These are phyloP conservation scores for Boletus rex-veris DNA, from an alignment of 768 basidiomycete species.

Conservation along the genomic window DNA sequence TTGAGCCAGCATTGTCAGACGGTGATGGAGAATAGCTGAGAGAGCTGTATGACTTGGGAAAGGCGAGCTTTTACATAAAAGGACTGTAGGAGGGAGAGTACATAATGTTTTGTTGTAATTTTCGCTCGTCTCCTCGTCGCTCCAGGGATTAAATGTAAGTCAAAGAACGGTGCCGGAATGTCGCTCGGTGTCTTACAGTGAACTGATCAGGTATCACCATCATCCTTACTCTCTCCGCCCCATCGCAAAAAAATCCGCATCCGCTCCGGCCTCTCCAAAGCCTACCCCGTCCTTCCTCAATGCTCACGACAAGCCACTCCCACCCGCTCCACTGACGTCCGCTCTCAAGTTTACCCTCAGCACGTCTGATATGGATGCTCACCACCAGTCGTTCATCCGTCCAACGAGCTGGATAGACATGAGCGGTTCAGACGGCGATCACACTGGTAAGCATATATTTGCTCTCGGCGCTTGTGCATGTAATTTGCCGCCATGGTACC, in stretches of 20 bases:
- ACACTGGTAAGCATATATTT: slow-evolving; percentile 20
- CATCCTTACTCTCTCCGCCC: slow-evolving; percentile 23
- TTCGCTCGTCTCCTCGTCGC: slow-evolving; percentile 2
- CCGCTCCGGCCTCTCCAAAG: slow-evolving; percentile 26
- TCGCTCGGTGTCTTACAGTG: not conserved
- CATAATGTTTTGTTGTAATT: slow-evolving; percentile 14
- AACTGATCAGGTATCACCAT: slow-evolving; percentile 19
- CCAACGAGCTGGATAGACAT: slow-evolving; percentile 27
- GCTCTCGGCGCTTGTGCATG: slow-evolving; percentile 1
- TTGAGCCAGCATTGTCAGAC: not conserved
- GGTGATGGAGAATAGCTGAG: not conserved
- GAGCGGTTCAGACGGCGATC: slow-evolving; percentile 2
- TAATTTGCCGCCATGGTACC: slow-evolving; percentile 8
- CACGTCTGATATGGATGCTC: slow-evolving; percentile 26
- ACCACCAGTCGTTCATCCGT: slow-evolving; percentile 17
- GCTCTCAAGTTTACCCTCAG: slow-evolving; percentile 19
- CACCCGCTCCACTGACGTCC: slow-evolving; percentile 36
- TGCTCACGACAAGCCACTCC: slow-evolving; percentile 39
- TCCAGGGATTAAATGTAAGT: slow-evolving; percentile 24
- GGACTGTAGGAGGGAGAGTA: slow-evolving; percentile 5
- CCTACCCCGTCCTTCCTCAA: slow-evolving; percentile 7
- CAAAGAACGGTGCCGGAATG: not conserved
- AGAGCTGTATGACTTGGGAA: slow-evolving; percentile 18
- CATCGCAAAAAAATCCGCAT: slow-evolving; percentile 19
- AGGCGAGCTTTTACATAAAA: slow-evolving; percentile 29